phyloP scores from a whole-genome alignment of 495 filamentous ascomycete genomes.

The Trichoderma virens region DNA sequence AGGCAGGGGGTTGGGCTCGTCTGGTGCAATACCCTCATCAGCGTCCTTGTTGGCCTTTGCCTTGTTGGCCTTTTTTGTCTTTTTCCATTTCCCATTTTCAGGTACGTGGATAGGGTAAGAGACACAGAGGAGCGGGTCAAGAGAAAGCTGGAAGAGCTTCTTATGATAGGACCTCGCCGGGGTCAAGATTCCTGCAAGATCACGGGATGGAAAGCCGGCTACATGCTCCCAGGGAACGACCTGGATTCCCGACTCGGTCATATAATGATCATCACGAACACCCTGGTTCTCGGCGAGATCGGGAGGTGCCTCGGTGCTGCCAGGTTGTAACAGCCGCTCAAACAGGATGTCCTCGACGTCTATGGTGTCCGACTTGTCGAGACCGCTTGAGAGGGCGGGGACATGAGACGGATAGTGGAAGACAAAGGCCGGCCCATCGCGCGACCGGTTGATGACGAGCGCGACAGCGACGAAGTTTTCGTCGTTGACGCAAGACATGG shows the following conservation, averaged over 20 bases:
- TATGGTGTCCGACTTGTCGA: constrained; percentile 31
- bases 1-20: constrained; percentile 14
- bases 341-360: constrained; percentile 36
- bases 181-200: constrained; percentile 76
- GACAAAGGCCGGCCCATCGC: constrained; percentile 74
- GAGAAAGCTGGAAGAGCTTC: constrained; percentile 73
- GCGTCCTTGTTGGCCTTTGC: constrained; percentile 19
- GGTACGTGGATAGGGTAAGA: constrained; percentile 82
- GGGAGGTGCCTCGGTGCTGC: constrained; percentile 28
- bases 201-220: constrained; percentile 64
- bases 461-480: constrained; percentile 64
- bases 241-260: constrained; percentile 44
- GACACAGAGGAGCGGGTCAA: constrained; percentile 78
- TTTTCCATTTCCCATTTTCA: constrained; percentile 81
- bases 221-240: constrained; percentile 69
- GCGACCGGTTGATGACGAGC: constrained; percentile 72
- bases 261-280: constrained; percentile 42
- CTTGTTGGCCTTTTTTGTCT: constrained; percentile 57
- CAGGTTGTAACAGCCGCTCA: constrained; percentile 22
- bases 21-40: constrained; percentile 18
- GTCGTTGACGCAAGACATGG: constrained; percentile 22
- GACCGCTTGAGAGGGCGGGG: constrained; percentile 21
- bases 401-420: constrained; percentile 75
- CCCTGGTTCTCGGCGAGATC: constrained; percentile 38
- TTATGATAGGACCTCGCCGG: constrained; percentile 78